phyloP scores from a whole-genome alignment of 2,329 filamentous ascomycete genomes.

The Blastomyces silverae region DNA sequence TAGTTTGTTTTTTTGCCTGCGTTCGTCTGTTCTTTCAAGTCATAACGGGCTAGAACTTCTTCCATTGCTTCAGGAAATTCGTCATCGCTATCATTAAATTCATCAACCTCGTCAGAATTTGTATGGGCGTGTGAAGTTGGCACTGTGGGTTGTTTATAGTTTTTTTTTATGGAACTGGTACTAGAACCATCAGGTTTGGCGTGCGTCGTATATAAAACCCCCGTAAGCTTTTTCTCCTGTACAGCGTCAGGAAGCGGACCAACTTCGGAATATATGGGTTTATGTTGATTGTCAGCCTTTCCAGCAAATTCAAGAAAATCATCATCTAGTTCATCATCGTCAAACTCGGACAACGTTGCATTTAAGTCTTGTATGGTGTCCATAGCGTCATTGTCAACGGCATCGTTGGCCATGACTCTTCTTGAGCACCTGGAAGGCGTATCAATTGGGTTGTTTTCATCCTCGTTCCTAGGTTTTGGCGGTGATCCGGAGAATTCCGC shows the following conservation, averaged over 20 bases:
- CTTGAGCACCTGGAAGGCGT: constrained; percentile 26
- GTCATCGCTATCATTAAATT: constrained; percentile 64
- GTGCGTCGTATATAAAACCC: neutral
- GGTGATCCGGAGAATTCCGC: constrained; percentile 33
- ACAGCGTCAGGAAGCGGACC: neutral
- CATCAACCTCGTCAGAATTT: constrained; percentile 37
- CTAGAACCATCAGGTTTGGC: neutral
- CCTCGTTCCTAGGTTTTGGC: constrained; percentile 21
- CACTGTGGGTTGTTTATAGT: neutral
- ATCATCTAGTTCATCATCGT: constrained; percentile 43
- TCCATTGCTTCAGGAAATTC: constrained; percentile 54
- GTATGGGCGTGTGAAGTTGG: constrained; percentile 6
- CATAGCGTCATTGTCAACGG: neutral
- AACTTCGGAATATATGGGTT: neutral
- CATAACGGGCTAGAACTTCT: constrained; percentile 51
- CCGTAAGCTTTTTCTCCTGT: neutral
- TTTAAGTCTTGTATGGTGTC: constrained; percentile 8
- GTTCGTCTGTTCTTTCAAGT: constrained; percentile 27
- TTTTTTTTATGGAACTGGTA: neutral
- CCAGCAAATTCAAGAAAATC: constrained; percentile 37
- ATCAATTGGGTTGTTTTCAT: constrained; percentile 15
- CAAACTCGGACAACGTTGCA: constrained; percentile 41
- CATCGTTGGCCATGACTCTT: neutral
- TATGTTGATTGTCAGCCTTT: constrained; percentile 15
- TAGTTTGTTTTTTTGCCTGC: neutral